These are phyloP conservation scores for Mallotus repandus DNA, from an alignment of 441 rosid species.

Conservation along the genomic window DNA sequence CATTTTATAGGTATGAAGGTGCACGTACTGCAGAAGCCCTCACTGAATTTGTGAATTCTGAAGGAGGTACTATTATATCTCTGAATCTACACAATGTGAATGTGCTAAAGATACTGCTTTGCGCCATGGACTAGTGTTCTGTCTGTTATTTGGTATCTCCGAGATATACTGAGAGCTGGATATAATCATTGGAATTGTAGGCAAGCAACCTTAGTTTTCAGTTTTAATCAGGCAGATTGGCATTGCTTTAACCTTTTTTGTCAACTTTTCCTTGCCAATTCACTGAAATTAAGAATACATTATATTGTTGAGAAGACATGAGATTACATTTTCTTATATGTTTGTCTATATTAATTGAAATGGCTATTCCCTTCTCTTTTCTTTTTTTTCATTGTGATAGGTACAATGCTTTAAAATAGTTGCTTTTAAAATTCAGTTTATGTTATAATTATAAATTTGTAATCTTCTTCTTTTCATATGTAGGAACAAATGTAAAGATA, in stretches of 20 bases:
- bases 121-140: not conserved
- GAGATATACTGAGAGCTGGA: not conserved
- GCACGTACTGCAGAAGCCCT: conserved; percentile 81
- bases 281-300: not conserved
- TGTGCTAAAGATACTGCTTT: not conserved
- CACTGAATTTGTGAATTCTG: conserved; percentile 78
- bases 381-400: not conserved
- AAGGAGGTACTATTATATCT: conserved; percentile 61
- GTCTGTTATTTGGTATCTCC: not conserved
- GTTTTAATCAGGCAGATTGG: not conserved
- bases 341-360: conserved; percentile 1
- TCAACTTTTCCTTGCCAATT: not conserved
- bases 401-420: not conserved
- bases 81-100: not conserved
- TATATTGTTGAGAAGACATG: not conserved
- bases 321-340: not conserved
- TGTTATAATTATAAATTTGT: not conserved
- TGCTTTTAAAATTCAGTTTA: not conserved
- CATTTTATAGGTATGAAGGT: conserved; percentile 70
- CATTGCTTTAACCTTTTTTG: not conserved
- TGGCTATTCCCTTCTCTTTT: not conserved
- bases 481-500: conserved; percentile 86
- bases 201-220: not conserved
- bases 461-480: conserved; percentile 6
- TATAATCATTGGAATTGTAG: not conserved